These are phyloP conservation scores for Penicillium brasilianum DNA, from an alignment of 2,329 filamentous ascomycete genomes.

Conservation along the genomic window DNA sequence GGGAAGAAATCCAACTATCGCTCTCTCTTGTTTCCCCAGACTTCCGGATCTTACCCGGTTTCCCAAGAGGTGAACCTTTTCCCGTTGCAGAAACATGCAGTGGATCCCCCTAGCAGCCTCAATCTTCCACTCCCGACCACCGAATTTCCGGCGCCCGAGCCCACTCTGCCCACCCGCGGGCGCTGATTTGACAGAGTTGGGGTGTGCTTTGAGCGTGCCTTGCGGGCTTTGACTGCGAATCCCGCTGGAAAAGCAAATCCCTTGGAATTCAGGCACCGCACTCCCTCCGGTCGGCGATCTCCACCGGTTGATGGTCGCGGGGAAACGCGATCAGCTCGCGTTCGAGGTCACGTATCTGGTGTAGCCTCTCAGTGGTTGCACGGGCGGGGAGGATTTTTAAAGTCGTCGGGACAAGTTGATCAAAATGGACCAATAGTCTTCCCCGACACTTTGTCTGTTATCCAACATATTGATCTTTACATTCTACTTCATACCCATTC, in stretches of 20 bases:
- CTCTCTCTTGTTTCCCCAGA: constrained; percentile 10
- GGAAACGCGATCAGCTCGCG: constrained; percentile 12
- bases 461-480: too few species aligned
- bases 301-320: constrained; percentile 20
- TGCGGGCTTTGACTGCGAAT: constrained; percentile 4
- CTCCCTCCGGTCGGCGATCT: constrained; percentile 24
- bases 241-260: constrained; percentile 1
- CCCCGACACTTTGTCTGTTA: too few species aligned
- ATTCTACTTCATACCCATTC: too few species aligned
- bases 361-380: too few species aligned
- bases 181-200: not conserved
- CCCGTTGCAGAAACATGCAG: not conserved
- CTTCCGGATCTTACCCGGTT: constrained; percentile 2
- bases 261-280: constrained; percentile 7
- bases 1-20: not conserved
- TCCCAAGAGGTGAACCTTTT: not conserved
- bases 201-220: not conserved
- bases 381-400: too few species aligned
- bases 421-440: too few species aligned
- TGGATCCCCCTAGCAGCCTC: not conserved
- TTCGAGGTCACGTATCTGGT: too few species aligned
- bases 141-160: constrained; percentile 26
- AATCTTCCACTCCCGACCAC: constrained; percentile 7
- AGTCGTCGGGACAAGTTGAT: too few species aligned
- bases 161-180: constrained; percentile 4